Conservation (phyloP, 306 rosid species). For the Vicia sativa region DNA sequence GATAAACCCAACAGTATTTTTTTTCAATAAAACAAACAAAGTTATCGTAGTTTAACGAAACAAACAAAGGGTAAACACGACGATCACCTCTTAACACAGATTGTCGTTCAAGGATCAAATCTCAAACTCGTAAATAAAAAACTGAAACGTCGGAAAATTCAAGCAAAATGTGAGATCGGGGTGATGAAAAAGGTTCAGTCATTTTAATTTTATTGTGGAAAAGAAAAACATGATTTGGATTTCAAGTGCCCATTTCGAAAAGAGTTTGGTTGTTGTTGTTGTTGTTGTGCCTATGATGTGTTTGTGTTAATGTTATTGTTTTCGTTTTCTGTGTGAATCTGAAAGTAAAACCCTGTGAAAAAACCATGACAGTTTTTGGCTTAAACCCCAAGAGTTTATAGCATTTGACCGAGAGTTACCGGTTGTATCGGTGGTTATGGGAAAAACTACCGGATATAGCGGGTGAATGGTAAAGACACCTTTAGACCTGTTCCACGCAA, state of each 20-base stretch:
- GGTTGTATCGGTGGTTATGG: constrained; percentile 54
- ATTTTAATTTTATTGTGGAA: constrained; percentile 33
- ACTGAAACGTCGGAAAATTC: constrained; percentile 44
- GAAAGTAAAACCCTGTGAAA: constrained; percentile 77
- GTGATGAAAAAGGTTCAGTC: constrained; percentile 26
- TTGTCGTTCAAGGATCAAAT: constrained; percentile 41
- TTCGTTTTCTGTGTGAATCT: background rate
- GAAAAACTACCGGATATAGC: constrained; percentile 48
- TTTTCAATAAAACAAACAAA: constrained; percentile 25
- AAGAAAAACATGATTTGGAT: constrained; percentile 31
- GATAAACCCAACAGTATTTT: constrained; percentile 38
- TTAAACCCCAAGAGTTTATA: constrained; percentile 86
- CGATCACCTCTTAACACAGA: constrained; percentile 54
- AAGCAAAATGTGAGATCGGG: constrained; percentile 56
- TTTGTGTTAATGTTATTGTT: background rate
- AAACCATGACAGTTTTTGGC: constrained; percentile 53
- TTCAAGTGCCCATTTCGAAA: constrained; percentile 42
- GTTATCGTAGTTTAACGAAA: constrained; percentile 30
- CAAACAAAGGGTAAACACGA: constrained; percentile 36
- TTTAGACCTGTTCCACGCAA: constrained; percentile 75
- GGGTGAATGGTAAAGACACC: constrained; percentile 55
- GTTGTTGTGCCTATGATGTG: constrained; percentile 2
- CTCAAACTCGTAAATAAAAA: constrained; percentile 36
- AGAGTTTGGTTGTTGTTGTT: constrained; percentile 22
- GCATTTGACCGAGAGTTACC: constrained; percentile 72